Evolutionary conservation across 2,329 filamentous ascomycete species (phyloP).

Genomic region (Stromatinia cepivora): DNA sequence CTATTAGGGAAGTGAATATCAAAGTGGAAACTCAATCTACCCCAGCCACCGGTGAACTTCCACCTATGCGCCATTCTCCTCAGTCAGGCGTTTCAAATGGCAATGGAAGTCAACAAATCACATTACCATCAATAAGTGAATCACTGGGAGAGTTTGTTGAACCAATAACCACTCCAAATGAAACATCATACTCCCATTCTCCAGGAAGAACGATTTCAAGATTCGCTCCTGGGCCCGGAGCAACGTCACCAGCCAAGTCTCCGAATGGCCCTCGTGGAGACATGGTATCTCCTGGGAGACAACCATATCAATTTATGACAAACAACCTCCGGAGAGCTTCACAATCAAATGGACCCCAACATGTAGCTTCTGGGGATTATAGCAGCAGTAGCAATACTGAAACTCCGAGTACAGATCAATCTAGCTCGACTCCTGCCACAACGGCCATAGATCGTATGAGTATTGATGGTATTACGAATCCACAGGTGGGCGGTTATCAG

Average conservation of each 20-base stretch:
- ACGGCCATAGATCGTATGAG: conserved; percentile 56
- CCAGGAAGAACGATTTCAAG: conserved; percentile 32
- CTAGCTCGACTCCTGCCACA: conserved; percentile 46
- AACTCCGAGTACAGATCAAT: conserved; percentile 50
- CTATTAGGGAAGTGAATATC: background rate
- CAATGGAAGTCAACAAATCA: conserved; percentile 33
- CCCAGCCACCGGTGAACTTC: conserved; percentile 33
- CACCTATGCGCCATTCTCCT: conserved; percentile 38
- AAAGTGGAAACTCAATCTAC: conserved; percentile 21
- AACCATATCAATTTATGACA: conserved; percentile 27
- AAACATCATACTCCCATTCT: conserved; percentile 36
- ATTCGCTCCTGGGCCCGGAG: conserved; percentile 32
- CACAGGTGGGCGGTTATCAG: conserved; percentile 54
- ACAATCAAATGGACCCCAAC: conserved; percentile 33
- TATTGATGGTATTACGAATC: conserved; percentile 58
- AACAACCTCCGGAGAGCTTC: conserved; percentile 34
- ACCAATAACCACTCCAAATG: conserved; percentile 25
- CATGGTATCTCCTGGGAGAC: conserved; percentile 42
- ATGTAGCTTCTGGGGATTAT: conserved; percentile 35
- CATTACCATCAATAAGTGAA: conserved; percentile 38
- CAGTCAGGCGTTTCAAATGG: conserved; percentile 36
- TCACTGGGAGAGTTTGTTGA: conserved; percentile 37
- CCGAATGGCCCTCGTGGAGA: conserved; percentile 46
- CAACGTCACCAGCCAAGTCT: conserved; percentile 39
- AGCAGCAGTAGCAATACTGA: conserved; percentile 44